phyloP scores from a whole-genome alignment of 164 flowering plant species.

The Liriodendron chinense region DNA sequence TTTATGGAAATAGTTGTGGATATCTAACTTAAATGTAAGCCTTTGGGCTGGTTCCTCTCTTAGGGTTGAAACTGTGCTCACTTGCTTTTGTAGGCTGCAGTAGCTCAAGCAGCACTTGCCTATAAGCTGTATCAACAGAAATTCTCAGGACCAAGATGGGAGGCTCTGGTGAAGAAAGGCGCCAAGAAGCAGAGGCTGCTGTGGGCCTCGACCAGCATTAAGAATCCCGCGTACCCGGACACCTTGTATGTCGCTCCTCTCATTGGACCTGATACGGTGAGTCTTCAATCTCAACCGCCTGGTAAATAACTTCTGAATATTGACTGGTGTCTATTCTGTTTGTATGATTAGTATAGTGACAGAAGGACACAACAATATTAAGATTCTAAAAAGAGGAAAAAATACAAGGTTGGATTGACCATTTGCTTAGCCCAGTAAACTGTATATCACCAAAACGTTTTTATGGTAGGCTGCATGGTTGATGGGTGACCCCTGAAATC shows the following conservation, averaged over 20 bases:
- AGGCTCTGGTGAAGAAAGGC: slow-evolving; percentile 94
- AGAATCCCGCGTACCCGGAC: slow-evolving; percentile 94
- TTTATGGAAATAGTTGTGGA: too few species aligned
- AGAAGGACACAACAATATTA: too few species aligned
- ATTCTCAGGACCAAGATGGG: slow-evolving; percentile 99
- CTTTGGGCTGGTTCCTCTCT: not conserved
- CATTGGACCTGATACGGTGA: slow-evolving; percentile 96
- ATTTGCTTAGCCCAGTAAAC: too few species aligned
- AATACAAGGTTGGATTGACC: too few species aligned
- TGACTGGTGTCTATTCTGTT: too few species aligned
- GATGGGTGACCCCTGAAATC: too few species aligned
- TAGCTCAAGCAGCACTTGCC: slow-evolving; percentile 96
- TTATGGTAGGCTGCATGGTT: too few species aligned
- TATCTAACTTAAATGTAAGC: too few species aligned
- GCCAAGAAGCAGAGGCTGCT: slow-evolving; percentile 97
- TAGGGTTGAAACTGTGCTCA: not conserved
- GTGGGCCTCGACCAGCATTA: slow-evolving; percentile 98
- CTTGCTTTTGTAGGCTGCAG: slow-evolving; percentile 72
- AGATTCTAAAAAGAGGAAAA: too few species aligned
- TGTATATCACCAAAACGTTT: too few species aligned
- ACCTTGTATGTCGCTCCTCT: slow-evolving; percentile 93
- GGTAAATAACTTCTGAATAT: too few species aligned
- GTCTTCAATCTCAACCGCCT: slow-evolving; percentile 10
- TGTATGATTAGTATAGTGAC: too few species aligned
- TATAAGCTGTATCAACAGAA: slow-evolving; percentile 92